Base-by-base conservation (phyloP, 2,329 filamentous ascomycete species). In the Pseudogymnoascus sp. region DNA sequence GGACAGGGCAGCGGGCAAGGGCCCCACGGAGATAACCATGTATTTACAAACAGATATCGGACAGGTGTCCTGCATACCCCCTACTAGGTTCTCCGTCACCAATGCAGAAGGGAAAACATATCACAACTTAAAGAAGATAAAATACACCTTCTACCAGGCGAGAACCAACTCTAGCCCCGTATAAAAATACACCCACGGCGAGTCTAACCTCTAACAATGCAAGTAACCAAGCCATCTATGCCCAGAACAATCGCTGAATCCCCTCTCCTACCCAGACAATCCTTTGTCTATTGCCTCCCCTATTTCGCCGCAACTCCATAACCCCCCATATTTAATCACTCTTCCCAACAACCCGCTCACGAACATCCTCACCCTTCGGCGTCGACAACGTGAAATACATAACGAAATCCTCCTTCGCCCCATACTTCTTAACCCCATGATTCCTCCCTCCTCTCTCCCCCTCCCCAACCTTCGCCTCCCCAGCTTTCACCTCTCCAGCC, bases 381-480 rank as follows among this genome's bases (percentile, higher is more conserved):
- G 43, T 45, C 43, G 43, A 45, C 19, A 45, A 6, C 19, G 43
- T 45, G 10, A 45, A 45, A 23, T 45, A 45, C 43, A 19, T 45
- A 13, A 45, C 43, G 14, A 45, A 45, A 14, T 45, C 43, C 43
- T 45, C 43, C 8, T 5, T 45, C 4, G 2, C 43, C 4, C 43
- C 43, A 45, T 45, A 45, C 23, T 13, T 14, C 54, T 43, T 64
- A 11, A 28, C 57, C 13, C n/a, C n/a, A n/a, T n/a, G n/a, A n/a
- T 63, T 41, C 43, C 8, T 36, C 6, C 60, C 60, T 63, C 8
- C 43, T 62, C 34, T 70, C 65, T 10, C 72, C 67, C 25, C 64
- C 64, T 21, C 60, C 62, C 21, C 65, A 16, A 64, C 63, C 23
- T 39, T 39, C 45, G 64, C 60, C 10, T 67, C 66, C 36, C 36